Percentiles rank a stretch among this genome's conserved stretches.
Evolutionary conservation across 2,329 filamentous ascomycete genomes (phyloP).

Genomic region (Cladophialophora bantiana): DNA sequence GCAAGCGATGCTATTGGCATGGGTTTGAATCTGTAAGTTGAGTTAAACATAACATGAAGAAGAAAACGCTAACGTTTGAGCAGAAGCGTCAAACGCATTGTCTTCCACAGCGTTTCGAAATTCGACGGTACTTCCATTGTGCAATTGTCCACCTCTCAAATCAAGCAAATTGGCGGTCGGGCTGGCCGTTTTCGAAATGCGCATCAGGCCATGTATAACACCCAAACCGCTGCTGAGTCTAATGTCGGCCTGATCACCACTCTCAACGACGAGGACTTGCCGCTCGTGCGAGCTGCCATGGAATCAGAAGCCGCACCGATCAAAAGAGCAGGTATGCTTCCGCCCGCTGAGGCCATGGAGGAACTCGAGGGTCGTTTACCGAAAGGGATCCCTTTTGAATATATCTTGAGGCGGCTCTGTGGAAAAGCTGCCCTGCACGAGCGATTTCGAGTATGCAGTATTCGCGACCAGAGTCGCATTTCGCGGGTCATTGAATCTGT

Average conservation of each 20-base stretch:
- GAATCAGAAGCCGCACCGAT: constrained; percentile 69
- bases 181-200: constrained; percentile 86
- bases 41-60: neutral
- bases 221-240: constrained; percentile 10
- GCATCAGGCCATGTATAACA: constrained; percentile 55
- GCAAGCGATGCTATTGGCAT: constrained; percentile 97
- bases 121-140: constrained; percentile 67
- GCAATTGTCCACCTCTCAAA: constrained; percentile 72
- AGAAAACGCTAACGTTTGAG: constrained; percentile 23
- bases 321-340: constrained; percentile 73
- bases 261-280: constrained; percentile 73
- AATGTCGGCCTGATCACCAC: constrained; percentile 78
- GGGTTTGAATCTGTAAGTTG: constrained; percentile 83
- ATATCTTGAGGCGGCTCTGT: constrained; percentile 77
- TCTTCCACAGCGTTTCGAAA: constrained; percentile 82
- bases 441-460: constrained; percentile 73
- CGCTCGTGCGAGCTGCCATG: constrained; percentile 69
- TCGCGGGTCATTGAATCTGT: constrained; percentile 78
- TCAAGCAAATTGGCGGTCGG: constrained; percentile 94
- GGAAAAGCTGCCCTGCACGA: constrained; percentile 70
- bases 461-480: constrained; percentile 69
- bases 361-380: constrained; percentile 84
- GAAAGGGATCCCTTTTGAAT: constrained; percentile 78
- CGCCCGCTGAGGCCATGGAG: constrained; percentile 74
- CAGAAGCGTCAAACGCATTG: constrained; percentile 80